These are phyloP conservation scores for Kernera saxatilis DNA, from an alignment of 345 rosid species.

Conservation along the genomic window DNA sequence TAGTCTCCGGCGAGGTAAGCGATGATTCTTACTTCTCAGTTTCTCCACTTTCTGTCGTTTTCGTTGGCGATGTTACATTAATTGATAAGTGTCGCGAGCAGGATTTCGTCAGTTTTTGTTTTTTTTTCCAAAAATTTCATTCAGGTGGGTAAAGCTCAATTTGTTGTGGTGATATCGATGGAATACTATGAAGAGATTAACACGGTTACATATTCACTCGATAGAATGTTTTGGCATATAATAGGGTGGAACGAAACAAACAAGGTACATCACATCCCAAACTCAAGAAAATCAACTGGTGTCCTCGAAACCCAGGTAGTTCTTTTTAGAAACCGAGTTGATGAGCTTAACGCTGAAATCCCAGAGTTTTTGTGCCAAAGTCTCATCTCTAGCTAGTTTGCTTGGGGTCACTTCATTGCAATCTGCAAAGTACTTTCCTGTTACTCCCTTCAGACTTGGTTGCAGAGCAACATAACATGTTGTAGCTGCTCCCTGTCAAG, in stretches of 20 bases:
- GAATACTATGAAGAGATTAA: not conserved
- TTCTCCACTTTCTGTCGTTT: too few relatives aligned
- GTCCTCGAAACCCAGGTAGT: constrained; percentile 15
- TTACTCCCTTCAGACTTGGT: constrained; percentile 57
- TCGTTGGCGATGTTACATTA: too few relatives aligned
- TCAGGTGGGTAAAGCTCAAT: too few relatives aligned
- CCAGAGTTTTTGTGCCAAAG: constrained; percentile 61
- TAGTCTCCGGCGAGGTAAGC: too few relatives aligned
- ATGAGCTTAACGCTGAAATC: constrained; percentile 66
- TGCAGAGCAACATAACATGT: constrained; percentile 84
- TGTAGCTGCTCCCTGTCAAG: constrained; percentile 85
- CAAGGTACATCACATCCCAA: not conserved
- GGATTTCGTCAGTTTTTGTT: too few relatives aligned
- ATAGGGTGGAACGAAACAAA: not conserved
- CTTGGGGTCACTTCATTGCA: constrained; percentile 72
- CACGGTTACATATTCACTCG: not conserved
- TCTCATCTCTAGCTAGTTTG: constrained; percentile 46
- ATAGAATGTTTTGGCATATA: not conserved
- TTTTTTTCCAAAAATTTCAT: too few relatives aligned
- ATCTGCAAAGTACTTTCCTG: constrained; percentile 70
- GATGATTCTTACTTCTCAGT: too few relatives aligned
- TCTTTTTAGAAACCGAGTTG: constrained; percentile 33
- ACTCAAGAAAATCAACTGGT: not conserved
- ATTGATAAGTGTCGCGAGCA: too few relatives aligned
- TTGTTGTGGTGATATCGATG: too few relatives aligned